phyloP scores from a whole-genome alignment of 2,329 filamentous ascomycete species.

The Ophidiomyces ophidiicola region DNA sequence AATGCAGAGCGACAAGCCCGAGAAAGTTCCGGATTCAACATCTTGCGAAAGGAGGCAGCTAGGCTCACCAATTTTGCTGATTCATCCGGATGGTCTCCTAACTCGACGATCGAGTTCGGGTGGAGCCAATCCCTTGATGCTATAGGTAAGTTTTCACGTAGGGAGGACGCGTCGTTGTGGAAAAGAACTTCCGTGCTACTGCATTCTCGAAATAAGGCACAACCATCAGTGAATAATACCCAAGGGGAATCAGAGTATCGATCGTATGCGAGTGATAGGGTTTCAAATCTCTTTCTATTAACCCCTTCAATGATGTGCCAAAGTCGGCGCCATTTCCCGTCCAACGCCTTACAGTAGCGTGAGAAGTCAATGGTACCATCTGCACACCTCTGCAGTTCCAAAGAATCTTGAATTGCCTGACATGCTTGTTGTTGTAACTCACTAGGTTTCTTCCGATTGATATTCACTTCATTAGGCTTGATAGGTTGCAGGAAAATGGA shows the following conservation, averaged over 20 bases:
- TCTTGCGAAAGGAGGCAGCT: slow-evolving; percentile 56
- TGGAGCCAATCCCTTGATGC: slow-evolving; percentile 34
- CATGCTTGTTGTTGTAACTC: slow-evolving; percentile 66
- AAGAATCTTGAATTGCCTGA: slow-evolving; percentile 56
- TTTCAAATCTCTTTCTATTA: slow-evolving; percentile 73
- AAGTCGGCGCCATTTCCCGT: slow-evolving; percentile 80
- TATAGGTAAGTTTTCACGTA: slow-evolving; percentile 29
- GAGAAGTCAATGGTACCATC: slow-evolving; percentile 59
- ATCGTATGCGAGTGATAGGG: slow-evolving; percentile 66
- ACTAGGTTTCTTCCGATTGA: slow-evolving; percentile 33
- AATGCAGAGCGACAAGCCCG: slow-evolving; percentile 57
- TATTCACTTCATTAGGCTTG: slow-evolving; percentile 24
- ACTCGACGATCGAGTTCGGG: slow-evolving; percentile 32
- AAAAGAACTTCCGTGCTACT: slow-evolving; percentile 63
- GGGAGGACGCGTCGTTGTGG: slow-evolving; percentile 47
- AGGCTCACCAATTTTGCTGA: slow-evolving; percentile 55
- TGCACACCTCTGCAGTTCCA: slow-evolving; percentile 49
- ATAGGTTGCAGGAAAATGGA: slow-evolving; percentile 63
- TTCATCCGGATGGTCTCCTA: slow-evolving; percentile 43
- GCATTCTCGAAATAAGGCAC: slow-evolving; percentile 68
- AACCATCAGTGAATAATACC: slow-evolving; percentile 70
- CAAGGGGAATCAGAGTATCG: slow-evolving; percentile 59
- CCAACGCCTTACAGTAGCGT: slow-evolving; percentile 59
- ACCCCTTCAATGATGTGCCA: slow-evolving; percentile 76
- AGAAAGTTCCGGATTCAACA: slow-evolving; percentile 56